Base-by-base conservation (phyloP, 2,329 filamentous ascomycete genomes). In the Sporothrix variecibatus region DNA sequence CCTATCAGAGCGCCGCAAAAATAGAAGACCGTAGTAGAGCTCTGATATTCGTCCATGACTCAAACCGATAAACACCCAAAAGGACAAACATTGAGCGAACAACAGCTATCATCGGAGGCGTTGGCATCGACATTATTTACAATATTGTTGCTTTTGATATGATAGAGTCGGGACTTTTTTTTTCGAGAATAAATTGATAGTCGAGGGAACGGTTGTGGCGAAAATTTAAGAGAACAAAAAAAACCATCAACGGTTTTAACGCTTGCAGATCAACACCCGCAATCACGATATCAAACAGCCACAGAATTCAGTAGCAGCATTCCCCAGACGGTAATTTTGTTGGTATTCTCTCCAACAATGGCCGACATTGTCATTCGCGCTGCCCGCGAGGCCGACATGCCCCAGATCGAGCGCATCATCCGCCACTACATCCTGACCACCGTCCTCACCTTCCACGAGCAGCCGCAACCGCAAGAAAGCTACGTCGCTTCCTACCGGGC, bases 301-400 rank as follows among this genome's bases (percentile, higher is more conserved):
- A 11, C 28, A 43, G 43, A 43, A 23, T 28, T 26, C n/a, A 7
- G 43, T 20, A 40, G 23, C 34, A 64, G 20, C 60, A 64, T 26
- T 23, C n/a, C 20, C 9, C 60, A 15, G 6, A 2, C 31, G 28
- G 15, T 60, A 20, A 3, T 34, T 20, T 60, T 6, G 8, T n/a
- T 8, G 3, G 40, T 43, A 23, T 2, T 4, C 9, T 31, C 49
- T 11, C 2, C 5, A 2, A 12, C 43, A 23, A 67, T 72, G 58
- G 28, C 23, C 26, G 71, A 40, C 43, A 53, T 72, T 15, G n/a
- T 51, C 3, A 56, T 72, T 34, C 56, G 73, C 7, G 43, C 73
- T 5, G 73, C 73, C 34, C 34, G 68, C 26, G 73, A 71, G 73
- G 68, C 73, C 2, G 73, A 74, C 58, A 71, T 74, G 58, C 58